A percentile compares a stretch with the other conserved stretches of the same genome.
phyloP scores from a whole-genome alignment of 2,329 filamentous ascomycete genomes.

The Teratosphaeria zuluensis region DNA sequence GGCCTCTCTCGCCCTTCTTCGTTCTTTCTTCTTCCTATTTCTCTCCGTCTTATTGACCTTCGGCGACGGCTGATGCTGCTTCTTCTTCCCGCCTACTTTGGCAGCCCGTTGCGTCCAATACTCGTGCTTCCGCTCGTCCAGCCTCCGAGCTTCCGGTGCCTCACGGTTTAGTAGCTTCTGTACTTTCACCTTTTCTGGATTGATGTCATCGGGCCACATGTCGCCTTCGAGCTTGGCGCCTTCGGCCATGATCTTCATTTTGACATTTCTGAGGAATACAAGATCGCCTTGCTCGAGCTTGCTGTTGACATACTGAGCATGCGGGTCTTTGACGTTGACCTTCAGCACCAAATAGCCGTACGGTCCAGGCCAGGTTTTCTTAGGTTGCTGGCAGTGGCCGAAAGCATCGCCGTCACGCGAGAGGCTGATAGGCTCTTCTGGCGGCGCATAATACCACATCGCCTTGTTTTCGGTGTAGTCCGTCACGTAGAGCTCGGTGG shows the following conservation, averaged over 20 bases:
- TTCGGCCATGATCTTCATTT: conserved; percentile 47
- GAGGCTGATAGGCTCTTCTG: conserved; percentile 21
- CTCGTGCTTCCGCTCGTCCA: conserved; percentile 52
- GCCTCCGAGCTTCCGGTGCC: conserved; percentile 29
- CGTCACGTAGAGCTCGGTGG: conserved; percentile 60
- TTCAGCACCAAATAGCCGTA: conserved; percentile 62
- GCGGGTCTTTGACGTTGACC: conserved; percentile 60
- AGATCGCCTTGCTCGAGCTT: conserved; percentile 51
- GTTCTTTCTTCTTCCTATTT: conserved; percentile 26
- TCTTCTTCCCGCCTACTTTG: conserved; percentile 4
- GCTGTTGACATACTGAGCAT: conserved; percentile 50
- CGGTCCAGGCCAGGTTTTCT: conserved; percentile 59
- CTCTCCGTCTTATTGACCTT: conserved; percentile 5
- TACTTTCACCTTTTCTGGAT: conserved; percentile 50
- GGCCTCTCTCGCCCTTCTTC: conserved; percentile 24
- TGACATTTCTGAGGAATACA: conserved; percentile 62
- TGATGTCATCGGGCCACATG: conserved; percentile 51
- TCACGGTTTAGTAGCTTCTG: conserved; percentile 34
- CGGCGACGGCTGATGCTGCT: not conserved
- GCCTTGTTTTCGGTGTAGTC: conserved; percentile 67
- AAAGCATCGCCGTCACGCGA: conserved; percentile 21
- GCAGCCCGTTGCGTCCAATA: conserved; percentile 41
- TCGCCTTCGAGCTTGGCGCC: conserved; percentile 57
- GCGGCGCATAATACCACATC: conserved; percentile 49
- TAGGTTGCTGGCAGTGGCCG: conserved; percentile 22